A percentile compares a stretch with the other conserved stretches of the same genome.
phyloP scores from a whole-genome alignment of 257 asterid species.

The Solanum dulcamara region DNA sequence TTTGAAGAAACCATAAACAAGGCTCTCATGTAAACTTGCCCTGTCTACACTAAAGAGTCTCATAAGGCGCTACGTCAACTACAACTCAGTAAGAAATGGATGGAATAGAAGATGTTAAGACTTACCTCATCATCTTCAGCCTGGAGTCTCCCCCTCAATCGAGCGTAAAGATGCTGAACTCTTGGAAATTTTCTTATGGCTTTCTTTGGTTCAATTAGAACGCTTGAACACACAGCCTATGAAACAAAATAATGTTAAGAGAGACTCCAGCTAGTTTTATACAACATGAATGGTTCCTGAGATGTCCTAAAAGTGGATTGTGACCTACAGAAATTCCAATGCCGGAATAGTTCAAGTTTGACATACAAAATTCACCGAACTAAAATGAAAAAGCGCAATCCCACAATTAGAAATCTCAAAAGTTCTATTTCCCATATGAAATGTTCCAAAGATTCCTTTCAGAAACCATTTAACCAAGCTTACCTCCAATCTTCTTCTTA shows the following conservation, averaged over 20 bases:
- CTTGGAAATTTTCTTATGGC: slow-evolving; percentile 71
- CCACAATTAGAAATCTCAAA: neutral
- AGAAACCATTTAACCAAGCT: slow-evolving; percentile 16
- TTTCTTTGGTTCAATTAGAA: slow-evolving; percentile 64
- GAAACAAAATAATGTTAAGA: neutral
- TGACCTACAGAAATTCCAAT: neutral
- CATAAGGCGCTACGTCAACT: neutral
- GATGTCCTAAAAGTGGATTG: neutral
- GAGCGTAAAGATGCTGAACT: slow-evolving; percentile 92
- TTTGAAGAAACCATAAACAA: slow-evolving; percentile 48
- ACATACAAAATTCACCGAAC: neutral
- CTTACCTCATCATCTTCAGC: slow-evolving; percentile 83
- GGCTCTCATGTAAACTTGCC: neutral
- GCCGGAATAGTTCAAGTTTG: neutral
- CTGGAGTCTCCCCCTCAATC: slow-evolving; percentile 49
- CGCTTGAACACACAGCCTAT: slow-evolving; percentile 60
- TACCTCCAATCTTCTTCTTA: slow-evolving; percentile 72
- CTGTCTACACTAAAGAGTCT: neutral
- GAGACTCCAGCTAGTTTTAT: neutral
- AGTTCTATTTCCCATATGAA: neutral
- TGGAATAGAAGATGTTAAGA: neutral
- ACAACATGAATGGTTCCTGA: neutral
- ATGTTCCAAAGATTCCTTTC: neutral
- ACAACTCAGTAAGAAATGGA: neutral
- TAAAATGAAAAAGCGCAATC: neutral